Conservation (phyloP, 2,329 filamentous ascomycete species). For the Ophiocordyceps sinensis region DNA sequence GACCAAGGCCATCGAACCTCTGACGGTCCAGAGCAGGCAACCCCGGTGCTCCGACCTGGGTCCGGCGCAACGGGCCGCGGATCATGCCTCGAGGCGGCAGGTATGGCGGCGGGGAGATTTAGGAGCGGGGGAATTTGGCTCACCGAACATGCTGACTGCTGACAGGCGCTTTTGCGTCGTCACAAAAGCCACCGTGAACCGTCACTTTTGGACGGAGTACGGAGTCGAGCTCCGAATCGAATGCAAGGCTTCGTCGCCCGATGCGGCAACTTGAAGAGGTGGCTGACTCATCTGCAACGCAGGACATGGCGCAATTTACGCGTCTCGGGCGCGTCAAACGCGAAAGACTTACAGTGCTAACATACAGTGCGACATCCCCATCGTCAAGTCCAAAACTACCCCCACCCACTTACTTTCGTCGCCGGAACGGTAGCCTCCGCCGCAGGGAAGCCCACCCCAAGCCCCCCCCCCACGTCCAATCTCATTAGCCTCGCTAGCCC, state of each 20-base stretch:
- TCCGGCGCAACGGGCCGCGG: too few relatives aligned
- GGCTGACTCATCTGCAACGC: background rate
- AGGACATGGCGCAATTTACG: conserved; percentile 11
- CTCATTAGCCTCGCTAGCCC: background rate
- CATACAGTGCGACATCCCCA: background rate
- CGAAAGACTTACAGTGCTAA: background rate
- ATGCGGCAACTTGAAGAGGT: background rate
- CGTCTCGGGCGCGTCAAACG: conserved; percentile 13
- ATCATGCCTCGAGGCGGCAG: too few relatives aligned
- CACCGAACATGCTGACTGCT: too few relatives aligned
- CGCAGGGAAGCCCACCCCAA: background rate
- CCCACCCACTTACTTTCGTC: background rate
- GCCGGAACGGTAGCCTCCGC: background rate
- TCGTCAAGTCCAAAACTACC: background rate
- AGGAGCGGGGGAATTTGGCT: too few relatives aligned
- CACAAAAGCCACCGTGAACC: too few relatives aligned
- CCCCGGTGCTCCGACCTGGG: too few relatives aligned
- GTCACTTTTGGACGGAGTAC: too few relatives aligned
- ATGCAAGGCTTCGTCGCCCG: background rate
- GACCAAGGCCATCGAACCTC: too few relatives aligned
- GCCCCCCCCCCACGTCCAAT: background rate
- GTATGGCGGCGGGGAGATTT: too few relatives aligned
- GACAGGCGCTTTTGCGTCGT: too few relatives aligned
- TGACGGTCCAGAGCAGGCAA: too few relatives aligned
- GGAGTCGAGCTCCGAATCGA: background rate